Evolutionary conservation across 257 asterid genomes (phyloP).

Genomic region (Solanum virginianum): DNA sequence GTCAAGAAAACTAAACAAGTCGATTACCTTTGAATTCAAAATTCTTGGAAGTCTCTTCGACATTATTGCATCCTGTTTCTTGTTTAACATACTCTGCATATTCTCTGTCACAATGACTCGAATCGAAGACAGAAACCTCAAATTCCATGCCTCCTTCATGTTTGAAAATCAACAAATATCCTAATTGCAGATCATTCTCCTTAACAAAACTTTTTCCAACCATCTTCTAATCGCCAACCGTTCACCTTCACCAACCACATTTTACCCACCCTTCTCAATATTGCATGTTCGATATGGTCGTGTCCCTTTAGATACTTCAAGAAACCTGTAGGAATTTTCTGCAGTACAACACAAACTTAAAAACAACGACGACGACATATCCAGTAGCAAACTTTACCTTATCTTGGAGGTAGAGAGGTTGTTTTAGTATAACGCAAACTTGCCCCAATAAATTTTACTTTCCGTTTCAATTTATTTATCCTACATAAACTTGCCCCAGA

Average conservation of each 20-base stretch:
- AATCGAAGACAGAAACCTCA: background rate
- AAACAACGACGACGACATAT: background rate
- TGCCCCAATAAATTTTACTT: background rate
- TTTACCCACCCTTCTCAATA: background rate
- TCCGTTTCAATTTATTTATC: background rate
- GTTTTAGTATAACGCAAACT: background rate
- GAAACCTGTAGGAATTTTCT: background rate
- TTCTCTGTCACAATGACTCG: background rate
- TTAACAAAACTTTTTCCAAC: background rate
- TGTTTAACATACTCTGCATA: background rate
- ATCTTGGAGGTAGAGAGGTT: background rate
- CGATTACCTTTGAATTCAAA: background rate
- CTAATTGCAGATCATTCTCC: background rate
- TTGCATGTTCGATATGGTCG: background rate
- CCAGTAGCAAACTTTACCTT: background rate
- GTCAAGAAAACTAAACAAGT: background rate
- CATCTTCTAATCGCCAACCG: background rate
- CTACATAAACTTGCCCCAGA: too few species aligned
- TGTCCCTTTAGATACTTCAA: background rate
- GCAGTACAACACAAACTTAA: background rate
- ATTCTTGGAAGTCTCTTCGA: background rate
- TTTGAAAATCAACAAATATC: background rate
- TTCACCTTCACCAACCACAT: background rate
- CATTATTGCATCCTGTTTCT: background rate
- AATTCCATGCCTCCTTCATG: background rate